phyloP scores from a whole-genome alignment of 78 protist species.

The Dictyostelium citrinum region DNA sequence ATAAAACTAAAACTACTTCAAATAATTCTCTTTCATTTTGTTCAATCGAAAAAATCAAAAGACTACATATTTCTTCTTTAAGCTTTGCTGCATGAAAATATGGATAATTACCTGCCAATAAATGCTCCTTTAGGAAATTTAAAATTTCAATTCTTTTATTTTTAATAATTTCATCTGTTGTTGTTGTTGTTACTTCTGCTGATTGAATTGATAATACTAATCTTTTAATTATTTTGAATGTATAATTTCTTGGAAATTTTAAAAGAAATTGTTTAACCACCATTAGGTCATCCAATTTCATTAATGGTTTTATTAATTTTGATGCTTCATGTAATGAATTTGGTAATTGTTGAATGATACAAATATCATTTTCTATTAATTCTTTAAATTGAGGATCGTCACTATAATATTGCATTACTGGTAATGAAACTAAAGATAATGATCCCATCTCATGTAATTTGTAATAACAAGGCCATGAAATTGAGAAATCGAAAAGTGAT shows the following conservation, averaged over 20 bases:
- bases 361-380: neutral
- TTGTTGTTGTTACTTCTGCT: too few species aligned
- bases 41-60: neutral
- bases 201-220: neutral
- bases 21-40: neutral
- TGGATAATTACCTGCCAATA: neutral
- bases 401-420: neutral
- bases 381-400: neutral
- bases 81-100: neutral
- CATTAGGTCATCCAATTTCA: too few species aligned
- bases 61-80: too few species aligned
- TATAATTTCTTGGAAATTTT: neutral
- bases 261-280: too few species aligned
- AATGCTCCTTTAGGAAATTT: too few species aligned
- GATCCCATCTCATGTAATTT: neutral
- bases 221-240: neutral
- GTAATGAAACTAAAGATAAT: neutral
- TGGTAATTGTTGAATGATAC: neutral
- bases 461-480: neutral
- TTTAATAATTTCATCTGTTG: neutral
- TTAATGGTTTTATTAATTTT: neutral
- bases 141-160: neutral
- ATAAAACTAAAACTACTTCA: neutral
- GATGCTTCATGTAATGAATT: neutral
- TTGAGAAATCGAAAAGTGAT: neutral